Evolutionary conservation across 192 early-diverging fungal species (phyloP).

Genomic region (Oehlia diaphana): DNA sequence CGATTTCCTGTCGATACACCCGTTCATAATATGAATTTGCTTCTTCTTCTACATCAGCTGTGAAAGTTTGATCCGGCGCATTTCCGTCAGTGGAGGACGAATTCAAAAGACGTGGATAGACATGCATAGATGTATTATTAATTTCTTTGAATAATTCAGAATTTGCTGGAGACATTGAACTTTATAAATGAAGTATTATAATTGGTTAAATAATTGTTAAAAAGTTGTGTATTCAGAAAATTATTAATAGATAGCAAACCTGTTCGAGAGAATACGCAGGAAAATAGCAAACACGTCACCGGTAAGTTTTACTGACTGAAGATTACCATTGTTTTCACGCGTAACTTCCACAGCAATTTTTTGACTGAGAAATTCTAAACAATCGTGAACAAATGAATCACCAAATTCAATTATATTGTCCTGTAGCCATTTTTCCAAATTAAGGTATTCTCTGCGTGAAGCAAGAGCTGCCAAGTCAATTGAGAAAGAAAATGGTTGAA

Average conservation of each 20-base stretch:
- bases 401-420: constrained; percentile 66
- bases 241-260: constrained; percentile 34
- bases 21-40: constrained; percentile 74
- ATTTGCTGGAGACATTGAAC: constrained; percentile 62
- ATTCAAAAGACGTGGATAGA: constrained; percentile 51
- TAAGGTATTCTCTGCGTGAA: constrained; percentile 73
- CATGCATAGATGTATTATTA: constrained; percentile 51
- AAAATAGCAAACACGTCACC: constrained; percentile 69
- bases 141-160: constrained; percentile 59
- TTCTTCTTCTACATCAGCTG: constrained; percentile 76
- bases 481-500: constrained; percentile 64
- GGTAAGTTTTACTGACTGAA: constrained; percentile 54
- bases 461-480: constrained; percentile 83
- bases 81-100: constrained; percentile 48
- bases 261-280: constrained; percentile 60
- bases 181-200: constrained; percentile 29
- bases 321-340: constrained; percentile 42
- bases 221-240: not conserved
- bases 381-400: constrained; percentile 66
- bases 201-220: not conserved
- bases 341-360: constrained; percentile 56
- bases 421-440: constrained; percentile 83
- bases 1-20: constrained; percentile 77
- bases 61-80: constrained; percentile 51
- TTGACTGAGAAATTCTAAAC: constrained; percentile 73